Evolutionary conservation across 2,329 filamentous ascomycete species (phyloP).

Genomic region (Botryosphaeria dothidea): DNA sequence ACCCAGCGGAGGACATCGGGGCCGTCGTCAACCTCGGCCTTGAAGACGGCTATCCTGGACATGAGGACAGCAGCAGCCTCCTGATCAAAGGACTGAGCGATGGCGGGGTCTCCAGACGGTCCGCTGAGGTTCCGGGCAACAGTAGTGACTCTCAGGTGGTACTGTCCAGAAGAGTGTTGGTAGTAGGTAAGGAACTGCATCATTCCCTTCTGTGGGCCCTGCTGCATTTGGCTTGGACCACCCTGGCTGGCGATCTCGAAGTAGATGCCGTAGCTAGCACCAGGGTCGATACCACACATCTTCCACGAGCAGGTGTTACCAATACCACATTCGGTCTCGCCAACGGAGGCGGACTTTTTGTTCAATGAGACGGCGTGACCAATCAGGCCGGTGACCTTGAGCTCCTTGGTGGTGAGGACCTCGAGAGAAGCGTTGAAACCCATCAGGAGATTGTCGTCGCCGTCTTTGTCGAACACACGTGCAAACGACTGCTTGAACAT

Average conservation of each 20-base stretch:
- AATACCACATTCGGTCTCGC: slow-evolving; percentile 97
- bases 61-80: slow-evolving; percentile 97
- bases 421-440: slow-evolving; percentile 97
- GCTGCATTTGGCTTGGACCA: slow-evolving; percentile 79
- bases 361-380: slow-evolving; percentile 95
- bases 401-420: slow-evolving; percentile 93
- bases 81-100: slow-evolving; percentile 97
- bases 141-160: slow-evolving; percentile 93
- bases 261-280: slow-evolving; percentile 91
- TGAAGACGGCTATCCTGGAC: slow-evolving; percentile 99
- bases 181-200: slow-evolving; percentile 99
- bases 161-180: slow-evolving; percentile 94
- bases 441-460: slow-evolving; percentile 92
- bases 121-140: slow-evolving; percentile 89
- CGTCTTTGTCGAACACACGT: slow-evolving; percentile 95
- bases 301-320: slow-evolving; percentile 99
- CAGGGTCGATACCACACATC: slow-evolving; percentile 97
- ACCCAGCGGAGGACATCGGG: slow-evolving; percentile 99
- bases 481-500: slow-evolving; percentile 99
- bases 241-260: slow-evolving; percentile 97
- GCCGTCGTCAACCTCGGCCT: slow-evolving; percentile 96
- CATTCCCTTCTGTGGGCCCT: slow-evolving; percentile 87
- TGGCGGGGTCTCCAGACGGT: slow-evolving; percentile 88
- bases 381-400: slow-evolving; percentile 96
- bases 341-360: slow-evolving; percentile 96